Evolutionary conservation across 202 grass and related monocot genomes (phyloP).

Genomic region (Eragrostis tef): DNA sequence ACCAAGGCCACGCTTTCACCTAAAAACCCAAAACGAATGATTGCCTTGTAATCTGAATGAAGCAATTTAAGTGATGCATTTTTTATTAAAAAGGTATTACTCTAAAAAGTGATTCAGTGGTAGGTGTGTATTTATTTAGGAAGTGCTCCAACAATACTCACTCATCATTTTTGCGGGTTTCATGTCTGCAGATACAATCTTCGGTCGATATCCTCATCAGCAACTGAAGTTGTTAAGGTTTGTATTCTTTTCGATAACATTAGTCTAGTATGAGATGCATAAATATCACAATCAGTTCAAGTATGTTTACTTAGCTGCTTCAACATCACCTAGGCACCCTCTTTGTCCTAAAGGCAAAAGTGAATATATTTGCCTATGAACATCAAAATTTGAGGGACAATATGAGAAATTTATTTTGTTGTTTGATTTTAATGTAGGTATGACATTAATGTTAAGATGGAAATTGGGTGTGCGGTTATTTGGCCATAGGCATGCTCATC

Average conservation of each 20-base stretch:
- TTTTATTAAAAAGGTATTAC: constrained; percentile 22
- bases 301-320: constrained; percentile 27
- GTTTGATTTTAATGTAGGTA: too few species aligned
- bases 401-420: neutral
- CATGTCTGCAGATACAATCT: constrained; percentile 77
- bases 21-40: constrained; percentile 17
- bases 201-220: constrained; percentile 89
- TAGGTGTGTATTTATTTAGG: constrained; percentile 21
- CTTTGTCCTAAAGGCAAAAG: neutral
- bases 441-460: too few species aligned
- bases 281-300: constrained; percentile 11
- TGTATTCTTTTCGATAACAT: constrained; percentile 37
- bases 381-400: constrained; percentile 17
- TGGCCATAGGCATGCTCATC: neutral
- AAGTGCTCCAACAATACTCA: constrained; percentile 8
- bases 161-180: constrained; percentile 12
- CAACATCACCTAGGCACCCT: neutral
- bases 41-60: constrained; percentile 19
- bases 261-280: constrained; percentile 12
- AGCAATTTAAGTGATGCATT: neutral
- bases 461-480: too few species aligned
- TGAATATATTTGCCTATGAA: constrained; percentile 17
- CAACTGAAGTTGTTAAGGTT: constrained; percentile 96
- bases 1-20: neutral
- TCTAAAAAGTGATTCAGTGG: constrained; percentile 3